Evolutionary conservation across 164 flowering plant genomes (phyloP), one percentile per base, ranked within the genome.

Genomic region (Houttuynia cordata): DNA sequence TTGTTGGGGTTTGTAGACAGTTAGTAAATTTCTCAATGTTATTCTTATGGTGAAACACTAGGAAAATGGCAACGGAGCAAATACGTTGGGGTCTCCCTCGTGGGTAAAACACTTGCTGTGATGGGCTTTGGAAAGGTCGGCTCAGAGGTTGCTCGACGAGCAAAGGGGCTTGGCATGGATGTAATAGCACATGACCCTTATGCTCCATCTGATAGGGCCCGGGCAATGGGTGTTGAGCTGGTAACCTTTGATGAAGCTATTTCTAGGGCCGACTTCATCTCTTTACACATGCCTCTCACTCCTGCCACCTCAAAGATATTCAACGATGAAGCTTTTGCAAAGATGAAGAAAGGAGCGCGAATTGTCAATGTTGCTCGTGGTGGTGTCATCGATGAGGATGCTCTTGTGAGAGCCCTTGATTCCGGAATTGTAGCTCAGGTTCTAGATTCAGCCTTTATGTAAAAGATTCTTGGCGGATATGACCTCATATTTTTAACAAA

Each of bases 71-170:
- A 70, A 51, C 42, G 92, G 65, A 82, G 67, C 80, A 88, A 86
- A 53, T 88, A 85, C 71, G 96, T 88, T 49, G 96, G 96, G 37
- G 96, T 88, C 0, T 88, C 96, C 2, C 85, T 88, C 50, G 91
- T 88, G 42, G 96, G 96, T 19, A 88, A 88, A 62, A 88, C 85
- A 37, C 84, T 88, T 57, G 86, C 86, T 54, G 85, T 88, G 42
- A 65, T 88, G 90, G 96, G 96, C 0, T 88, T 85, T 60, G 96
- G 96, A n/a, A 88, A 88, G 77, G 96, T 88, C 63, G 96, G 92
- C 19, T 70, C 96, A 21, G 96, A 88, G 69, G 96, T 88, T 73
- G 92, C 92, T 9, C 65, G 96, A 47, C 81, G 96, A 47, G 92
- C 96, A 39, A 85, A 88, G 80, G 92, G 88, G 12, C 78, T 88